phyloP scores from a whole-genome alignment of 768 basidiomycete species.

The Tricholoma matsutake region DNA sequence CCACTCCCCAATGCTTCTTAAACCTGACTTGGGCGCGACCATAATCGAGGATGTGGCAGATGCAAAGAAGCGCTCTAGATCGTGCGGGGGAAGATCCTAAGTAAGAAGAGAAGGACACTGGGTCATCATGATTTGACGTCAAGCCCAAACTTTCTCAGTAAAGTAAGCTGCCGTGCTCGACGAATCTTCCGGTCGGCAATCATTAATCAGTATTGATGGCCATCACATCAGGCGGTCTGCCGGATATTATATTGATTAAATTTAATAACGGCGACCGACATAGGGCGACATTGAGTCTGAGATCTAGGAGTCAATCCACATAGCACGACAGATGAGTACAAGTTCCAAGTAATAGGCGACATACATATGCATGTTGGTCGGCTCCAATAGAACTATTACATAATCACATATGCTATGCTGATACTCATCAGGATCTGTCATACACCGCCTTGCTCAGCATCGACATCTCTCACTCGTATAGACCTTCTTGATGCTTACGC shows the following conservation, averaged over 20 bases:
- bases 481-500: no score
- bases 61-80: not conserved
- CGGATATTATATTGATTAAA: no score
- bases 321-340: no score
- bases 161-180: not conserved
- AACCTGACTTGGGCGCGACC: constrained; percentile 9
- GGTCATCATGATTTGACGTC: not conserved
- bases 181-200: not conserved
- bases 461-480: no score
- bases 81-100: not conserved
- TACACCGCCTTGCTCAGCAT: no score
- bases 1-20: constrained; percentile 24
- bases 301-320: no score
- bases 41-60: constrained; percentile 10
- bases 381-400: no score
- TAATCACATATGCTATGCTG: no score
- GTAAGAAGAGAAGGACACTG: not conserved
- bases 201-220: not conserved
- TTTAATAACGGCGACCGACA: no score
- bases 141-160: not conserved
- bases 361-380: no score
- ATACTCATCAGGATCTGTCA: no score
- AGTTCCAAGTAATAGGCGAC: no score
- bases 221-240: not conserved
- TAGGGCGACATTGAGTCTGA: not conserved